Base-by-base conservation (phyloP, 1,139 yeast species). In the Geotrichum bryndzae region DNA sequence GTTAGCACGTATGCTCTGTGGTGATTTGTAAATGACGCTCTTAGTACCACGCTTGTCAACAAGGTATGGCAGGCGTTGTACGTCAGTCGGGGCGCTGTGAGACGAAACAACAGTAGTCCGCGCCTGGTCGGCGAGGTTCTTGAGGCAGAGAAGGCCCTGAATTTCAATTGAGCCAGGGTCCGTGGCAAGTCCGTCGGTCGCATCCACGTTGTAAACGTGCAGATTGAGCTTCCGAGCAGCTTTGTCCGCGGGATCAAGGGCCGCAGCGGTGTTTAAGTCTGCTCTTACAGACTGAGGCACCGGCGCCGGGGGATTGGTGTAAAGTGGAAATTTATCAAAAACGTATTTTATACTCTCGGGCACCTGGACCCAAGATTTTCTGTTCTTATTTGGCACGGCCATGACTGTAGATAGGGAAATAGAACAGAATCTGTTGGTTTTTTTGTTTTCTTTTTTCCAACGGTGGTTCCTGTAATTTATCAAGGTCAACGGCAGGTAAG, bases 251-350 rank as follows among this genome's bases (percentile, higher is more conserved):
- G 45, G 15, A 15, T 18, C 33, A 27, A 11, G 58, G 56, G 46
- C 61, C 54, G 3, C 53, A 58, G 55, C 53, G 57, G 55, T 61
- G 52, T 59, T 57, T 51, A 35, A 18, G 22, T 50, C 35, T 33
- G 58, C 55, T n/a, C 54, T 51, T 22, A 54, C 31, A 3, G 57
- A 41, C 23, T 18, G 57, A 5, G 61, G 60, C 2, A 61, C 52
- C 1, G 58, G 56, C 4, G 63, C 72, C 1, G 80, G 69, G 0
- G 81, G 78, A 58, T 77, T 73, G 11, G 76, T 72, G 27, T 64
- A 65, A 45, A 83, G 62, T 0, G 88, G 88, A 64, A 84, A 83
- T 3, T 75, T 67, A 59, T 82, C 84, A 65, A 84, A 84, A 3
- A 83, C 67, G 51, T 68, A 66, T 64, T 77, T 76, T 4, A 84